Evolutionary conservation across 1,284 basidiomycete species (phyloP).

Genomic region (Moniliophthora roreri): DNA sequence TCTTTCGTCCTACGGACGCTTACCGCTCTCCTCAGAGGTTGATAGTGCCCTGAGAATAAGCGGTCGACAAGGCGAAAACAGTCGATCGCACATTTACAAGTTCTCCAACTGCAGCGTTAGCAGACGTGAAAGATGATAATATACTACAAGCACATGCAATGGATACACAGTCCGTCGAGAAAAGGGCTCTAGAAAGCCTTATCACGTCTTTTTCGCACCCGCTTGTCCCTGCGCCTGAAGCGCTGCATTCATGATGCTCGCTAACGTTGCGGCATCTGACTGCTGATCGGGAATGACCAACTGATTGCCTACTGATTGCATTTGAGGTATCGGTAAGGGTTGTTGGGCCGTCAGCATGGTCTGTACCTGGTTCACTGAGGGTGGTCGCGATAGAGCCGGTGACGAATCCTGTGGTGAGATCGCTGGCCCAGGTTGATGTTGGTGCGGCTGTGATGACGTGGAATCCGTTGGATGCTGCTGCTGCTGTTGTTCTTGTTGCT

Average conservation of each 20-base stretch:
- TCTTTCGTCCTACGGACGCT: slow-evolving; percentile 4
- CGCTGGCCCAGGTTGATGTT: too few relatives aligned
- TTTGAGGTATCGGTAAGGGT: neutral
- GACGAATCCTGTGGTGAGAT: neutral
- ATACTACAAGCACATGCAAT: too few relatives aligned
- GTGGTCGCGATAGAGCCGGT: neutral
- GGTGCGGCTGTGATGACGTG: too few relatives aligned
- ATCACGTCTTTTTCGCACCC: slow-evolving; percentile 19
- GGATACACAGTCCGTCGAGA: slow-evolving; percentile 7
- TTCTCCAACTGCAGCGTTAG: too few relatives aligned
- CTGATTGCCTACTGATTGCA: neutral
- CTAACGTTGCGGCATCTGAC: slow-evolving; percentile 37
- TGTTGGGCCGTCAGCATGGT: neutral
- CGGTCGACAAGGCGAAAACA: too few relatives aligned
- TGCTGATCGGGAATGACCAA: neutral
- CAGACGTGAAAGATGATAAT: too few relatives aligned
- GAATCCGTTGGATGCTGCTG: too few relatives aligned
- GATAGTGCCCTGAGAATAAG: neutral
- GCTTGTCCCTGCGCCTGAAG: slow-evolving; percentile 19
- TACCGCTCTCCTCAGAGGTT: neutral
- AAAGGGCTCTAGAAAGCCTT: slow-evolving; percentile 20
- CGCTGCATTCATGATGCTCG: slow-evolving; percentile 66
- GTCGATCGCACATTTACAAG: too few relatives aligned
- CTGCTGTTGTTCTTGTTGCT: too few relatives aligned
- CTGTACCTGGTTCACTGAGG: neutral